phyloP scores from a whole-genome alignment of 2,329 filamentous ascomycete species.

The Calonectria hawksworthii region DNA sequence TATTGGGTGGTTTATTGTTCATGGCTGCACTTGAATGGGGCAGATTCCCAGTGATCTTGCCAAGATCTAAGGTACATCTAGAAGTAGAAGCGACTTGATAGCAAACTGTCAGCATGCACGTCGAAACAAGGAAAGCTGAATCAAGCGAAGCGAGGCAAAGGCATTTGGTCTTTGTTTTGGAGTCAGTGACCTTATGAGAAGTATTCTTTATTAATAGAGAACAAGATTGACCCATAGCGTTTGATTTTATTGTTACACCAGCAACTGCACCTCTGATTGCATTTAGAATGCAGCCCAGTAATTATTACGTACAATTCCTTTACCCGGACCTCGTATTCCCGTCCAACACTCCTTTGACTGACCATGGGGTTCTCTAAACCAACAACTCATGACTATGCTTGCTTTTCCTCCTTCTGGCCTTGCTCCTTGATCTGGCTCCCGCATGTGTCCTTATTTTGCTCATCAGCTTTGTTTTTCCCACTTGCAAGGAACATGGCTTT shows the following conservation, averaged over 20 bases:
- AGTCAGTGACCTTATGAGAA: background rate
- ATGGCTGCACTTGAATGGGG: background rate
- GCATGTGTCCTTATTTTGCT: slow-evolving; percentile 13
- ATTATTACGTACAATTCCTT: slow-evolving; percentile 1
- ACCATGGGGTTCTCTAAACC: background rate
- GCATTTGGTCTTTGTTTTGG: background rate
- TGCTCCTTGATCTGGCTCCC: background rate
- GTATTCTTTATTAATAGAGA: background rate
- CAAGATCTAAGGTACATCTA: background rate
- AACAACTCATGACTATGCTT: slow-evolving; percentile 8
- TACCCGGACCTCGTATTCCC: slow-evolving; percentile 5
- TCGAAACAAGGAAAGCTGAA: background rate
- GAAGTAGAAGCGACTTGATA: background rate
- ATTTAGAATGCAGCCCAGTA: background rate
- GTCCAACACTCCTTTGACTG: background rate
- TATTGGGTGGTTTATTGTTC: background rate
- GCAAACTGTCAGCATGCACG: background rate
- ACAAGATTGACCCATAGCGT: background rate
- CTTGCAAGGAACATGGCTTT: slow-evolving; percentile 64
- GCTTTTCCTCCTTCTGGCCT: slow-evolving; percentile 12
- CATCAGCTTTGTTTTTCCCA: slow-evolving; percentile 29
- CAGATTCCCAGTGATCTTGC: background rate
- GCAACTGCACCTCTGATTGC: background rate
- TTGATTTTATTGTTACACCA: background rate
- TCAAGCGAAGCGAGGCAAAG: background rate